Evolutionary conservation across 768 basidiomycete species (phyloP).

Genomic region (Hirschioporus abietinus): DNA sequence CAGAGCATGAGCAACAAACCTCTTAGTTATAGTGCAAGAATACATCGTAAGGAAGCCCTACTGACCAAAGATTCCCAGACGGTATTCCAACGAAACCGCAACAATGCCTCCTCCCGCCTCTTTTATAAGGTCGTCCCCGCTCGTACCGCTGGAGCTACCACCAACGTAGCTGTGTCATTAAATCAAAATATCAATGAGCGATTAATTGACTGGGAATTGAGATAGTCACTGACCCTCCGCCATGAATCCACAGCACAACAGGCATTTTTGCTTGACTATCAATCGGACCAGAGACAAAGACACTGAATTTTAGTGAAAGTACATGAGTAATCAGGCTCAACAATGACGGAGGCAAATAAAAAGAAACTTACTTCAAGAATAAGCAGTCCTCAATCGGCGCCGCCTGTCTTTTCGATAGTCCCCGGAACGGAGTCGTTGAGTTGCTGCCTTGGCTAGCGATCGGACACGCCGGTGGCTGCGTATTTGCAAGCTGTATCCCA

Average conservation of each 20-base stretch:
- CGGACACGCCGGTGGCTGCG: neutral
- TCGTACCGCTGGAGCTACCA: neutral
- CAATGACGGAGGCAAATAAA: neutral
- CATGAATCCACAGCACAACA: constrained; percentile 7
- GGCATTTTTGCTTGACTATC: neutral
- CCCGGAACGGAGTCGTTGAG: neutral
- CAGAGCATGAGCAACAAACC: neutral
- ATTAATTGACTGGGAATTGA: neutral
- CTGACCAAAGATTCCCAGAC: constrained; percentile 4
- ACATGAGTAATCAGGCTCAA: too few species aligned
- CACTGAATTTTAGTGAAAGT: neutral
- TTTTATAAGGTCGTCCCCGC: constrained; percentile 9
- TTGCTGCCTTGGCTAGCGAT: neutral
- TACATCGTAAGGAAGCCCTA: neutral
- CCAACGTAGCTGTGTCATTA: constrained; percentile 11
- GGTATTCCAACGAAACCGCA: constrained; percentile 3
- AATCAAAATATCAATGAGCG: neutral
- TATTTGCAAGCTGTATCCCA: constrained; percentile 2
- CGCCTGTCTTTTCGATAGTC: neutral
- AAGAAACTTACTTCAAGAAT: constrained; percentile 2
- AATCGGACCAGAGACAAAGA: constrained; percentile 2
- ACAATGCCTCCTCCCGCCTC: neutral
- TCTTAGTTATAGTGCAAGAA: neutral
- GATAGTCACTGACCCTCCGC: neutral
- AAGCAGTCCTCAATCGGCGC: constrained; percentile 15